Conservation (phyloP, 148 eudicot genomes). For the Rhododendron vialii region DNA sequence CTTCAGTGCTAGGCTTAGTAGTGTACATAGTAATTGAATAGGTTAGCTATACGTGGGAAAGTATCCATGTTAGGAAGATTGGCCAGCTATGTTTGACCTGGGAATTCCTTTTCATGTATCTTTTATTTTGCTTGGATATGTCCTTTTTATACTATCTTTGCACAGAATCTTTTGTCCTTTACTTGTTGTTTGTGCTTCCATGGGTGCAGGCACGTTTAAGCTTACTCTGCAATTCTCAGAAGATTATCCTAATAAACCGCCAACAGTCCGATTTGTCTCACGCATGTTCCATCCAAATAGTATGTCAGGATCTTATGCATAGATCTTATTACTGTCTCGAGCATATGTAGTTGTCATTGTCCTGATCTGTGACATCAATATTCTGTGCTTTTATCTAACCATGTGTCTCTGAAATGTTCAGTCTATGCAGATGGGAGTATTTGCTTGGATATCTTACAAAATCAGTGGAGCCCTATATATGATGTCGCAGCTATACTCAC, state of each 20-base stretch:
- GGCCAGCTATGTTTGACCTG: not conserved
- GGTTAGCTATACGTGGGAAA: not conserved
- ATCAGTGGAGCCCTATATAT: constrained; percentile 27
- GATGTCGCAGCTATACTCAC: constrained; percentile 36
- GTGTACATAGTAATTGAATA: not conserved
- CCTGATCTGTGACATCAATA: not conserved
- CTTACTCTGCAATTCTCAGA: constrained; percentile 19
- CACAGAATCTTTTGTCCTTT: not conserved
- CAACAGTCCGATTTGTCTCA: constrained; percentile 21
- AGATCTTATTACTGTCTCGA: not conserved
- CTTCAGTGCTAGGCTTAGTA: not conserved
- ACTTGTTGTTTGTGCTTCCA: not conserved
- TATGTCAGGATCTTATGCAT: not conserved
- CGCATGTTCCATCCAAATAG: constrained; percentile 23
- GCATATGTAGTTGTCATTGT: not conserved
- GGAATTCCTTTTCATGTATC: not conserved
- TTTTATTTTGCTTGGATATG: not conserved
- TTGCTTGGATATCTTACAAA: constrained; percentile 30
- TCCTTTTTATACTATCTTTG: not conserved
- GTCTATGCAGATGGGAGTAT: constrained; percentile 33
- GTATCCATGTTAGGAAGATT: not conserved
- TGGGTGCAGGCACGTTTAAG: constrained; percentile 22
- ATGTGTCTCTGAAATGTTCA: not conserved
- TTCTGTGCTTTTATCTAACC: not conserved
- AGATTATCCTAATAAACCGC: constrained; percentile 22